phyloP scores from a whole-genome alignment of 2,329 filamentous ascomycete genomes.

The Helminthosporium solani region DNA sequence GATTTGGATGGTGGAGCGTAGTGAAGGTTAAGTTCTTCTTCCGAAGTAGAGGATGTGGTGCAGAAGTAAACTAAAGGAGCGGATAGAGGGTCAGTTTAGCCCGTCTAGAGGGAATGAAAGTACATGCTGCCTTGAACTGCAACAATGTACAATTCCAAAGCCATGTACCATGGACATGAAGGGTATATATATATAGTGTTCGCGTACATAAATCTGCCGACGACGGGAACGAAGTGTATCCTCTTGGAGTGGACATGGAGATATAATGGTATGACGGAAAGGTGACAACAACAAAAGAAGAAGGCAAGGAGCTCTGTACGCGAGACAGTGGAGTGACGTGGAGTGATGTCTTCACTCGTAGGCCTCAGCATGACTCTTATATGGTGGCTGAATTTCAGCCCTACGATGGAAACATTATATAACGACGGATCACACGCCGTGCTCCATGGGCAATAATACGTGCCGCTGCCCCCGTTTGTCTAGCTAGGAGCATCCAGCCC shows the following conservation, averaged over 20 bases:
- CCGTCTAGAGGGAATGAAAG: no score
- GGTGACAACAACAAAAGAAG: slow-evolving; percentile 2
- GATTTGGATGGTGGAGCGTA: slow-evolving; percentile 38
- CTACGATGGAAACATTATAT: slow-evolving; percentile 9
- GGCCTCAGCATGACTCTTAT: slow-evolving; percentile 30
- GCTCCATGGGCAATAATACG: slow-evolving; percentile 23
- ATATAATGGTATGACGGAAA: background rate
- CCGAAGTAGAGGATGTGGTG: slow-evolving; percentile 36
- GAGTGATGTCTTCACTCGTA: slow-evolving; percentile 10
- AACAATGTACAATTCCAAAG: no score
- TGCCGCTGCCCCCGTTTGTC: slow-evolving; percentile 17
- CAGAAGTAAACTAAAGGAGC: slow-evolving; percentile 32
- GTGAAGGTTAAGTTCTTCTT: slow-evolving; percentile 35
- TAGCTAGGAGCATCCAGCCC: slow-evolving; percentile 17
- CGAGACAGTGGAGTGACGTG: slow-evolving; percentile 8
- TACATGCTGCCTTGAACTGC: no score
- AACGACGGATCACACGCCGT: slow-evolving; percentile 25
- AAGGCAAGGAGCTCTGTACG: slow-evolving; percentile 1
- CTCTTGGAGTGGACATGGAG: slow-evolving; percentile 37
- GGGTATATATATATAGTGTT: no score
- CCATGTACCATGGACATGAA: no score
- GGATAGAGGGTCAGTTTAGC: no score
- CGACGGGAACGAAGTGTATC: slow-evolving; percentile 36
- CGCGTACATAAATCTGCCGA: slow-evolving; percentile 31
- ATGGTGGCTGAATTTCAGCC: slow-evolving; percentile 9